Evolutionary conservation across 192 early-diverging fungal genomes (phyloP).

Genomic region (Coemansia sp.): DNA sequence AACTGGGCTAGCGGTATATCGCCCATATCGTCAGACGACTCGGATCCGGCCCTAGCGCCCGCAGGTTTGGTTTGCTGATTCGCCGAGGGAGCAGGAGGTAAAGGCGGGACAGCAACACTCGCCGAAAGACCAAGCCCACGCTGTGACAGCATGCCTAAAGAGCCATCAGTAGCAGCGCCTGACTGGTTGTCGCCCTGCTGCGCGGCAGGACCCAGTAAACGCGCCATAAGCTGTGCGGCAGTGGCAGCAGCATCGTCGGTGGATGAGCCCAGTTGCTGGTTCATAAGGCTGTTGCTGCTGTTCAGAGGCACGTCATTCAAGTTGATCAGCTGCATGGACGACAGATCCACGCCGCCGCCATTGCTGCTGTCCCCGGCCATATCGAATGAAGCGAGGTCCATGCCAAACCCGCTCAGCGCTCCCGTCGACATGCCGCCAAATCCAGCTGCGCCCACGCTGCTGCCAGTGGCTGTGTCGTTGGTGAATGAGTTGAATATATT

Average conservation of each 20-base stretch:
- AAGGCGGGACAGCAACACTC: neutral
- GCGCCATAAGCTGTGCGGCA: constrained; percentile 33
- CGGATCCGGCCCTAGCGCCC: constrained; percentile 8
- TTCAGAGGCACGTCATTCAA: constrained; percentile 16
- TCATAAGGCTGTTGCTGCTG: neutral
- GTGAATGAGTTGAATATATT: constrained; percentile 47
- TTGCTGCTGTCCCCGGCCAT: neutral
- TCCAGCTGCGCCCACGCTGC: neutral
- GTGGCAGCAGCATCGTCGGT: constrained; percentile 25
- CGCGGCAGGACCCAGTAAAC: constrained; percentile 20
- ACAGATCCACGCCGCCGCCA: constrained; percentile 24
- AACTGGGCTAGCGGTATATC: constrained; percentile 51
- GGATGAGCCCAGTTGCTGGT: neutral
- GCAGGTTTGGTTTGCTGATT: neutral
- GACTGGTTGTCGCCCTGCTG: constrained; percentile 1
- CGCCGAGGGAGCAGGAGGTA: neutral
- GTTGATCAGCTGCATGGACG: constrained; percentile 46
- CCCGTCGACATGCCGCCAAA: constrained; percentile 19
- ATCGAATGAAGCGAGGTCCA: constrained; percentile 34
- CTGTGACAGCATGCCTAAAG: neutral
- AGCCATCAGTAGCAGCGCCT: neutral
- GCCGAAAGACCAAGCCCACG: neutral
- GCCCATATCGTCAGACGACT: constrained; percentile 50
- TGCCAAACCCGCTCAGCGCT: constrained; percentile 36
- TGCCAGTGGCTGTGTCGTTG: constrained; percentile 21